phyloP scores from a whole-genome alignment of 768 basidiomycete species.

The Gymnopilus dilepis region DNA sequence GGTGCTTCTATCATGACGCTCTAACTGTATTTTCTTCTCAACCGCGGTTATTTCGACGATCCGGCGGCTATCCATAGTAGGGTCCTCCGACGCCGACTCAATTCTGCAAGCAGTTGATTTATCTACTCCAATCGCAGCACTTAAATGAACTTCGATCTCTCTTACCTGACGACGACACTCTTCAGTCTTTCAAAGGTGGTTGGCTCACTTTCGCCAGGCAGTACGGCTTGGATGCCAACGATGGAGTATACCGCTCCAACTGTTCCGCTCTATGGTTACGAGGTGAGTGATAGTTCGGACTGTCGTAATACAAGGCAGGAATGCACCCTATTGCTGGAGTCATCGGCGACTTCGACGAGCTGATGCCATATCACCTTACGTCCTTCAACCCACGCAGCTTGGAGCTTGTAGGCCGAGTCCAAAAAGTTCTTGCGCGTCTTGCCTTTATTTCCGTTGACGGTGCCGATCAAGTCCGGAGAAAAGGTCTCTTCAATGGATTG shows the following conservation, averaged over 20 bases:
- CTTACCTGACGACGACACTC: conserved; percentile 9
- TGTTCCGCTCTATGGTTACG: conserved; percentile 2
- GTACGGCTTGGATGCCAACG: neutral
- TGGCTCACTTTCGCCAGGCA: neutral
- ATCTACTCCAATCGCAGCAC: neutral
- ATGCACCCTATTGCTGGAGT: conserved; percentile 7
- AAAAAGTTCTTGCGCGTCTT: conserved; percentile 8
- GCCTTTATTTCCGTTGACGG: conserved; percentile 7
- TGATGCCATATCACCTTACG: conserved; percentile 9
- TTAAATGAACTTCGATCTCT: neutral
- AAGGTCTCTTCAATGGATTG: conserved; percentile 6
- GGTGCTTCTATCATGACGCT: neutral
- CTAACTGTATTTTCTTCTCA: conserved; percentile 8
- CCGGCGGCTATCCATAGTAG: conserved; percentile 4
- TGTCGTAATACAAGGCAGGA: neutral
- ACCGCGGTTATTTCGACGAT: conserved; percentile 15
- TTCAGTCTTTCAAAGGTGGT: conserved; percentile 1
- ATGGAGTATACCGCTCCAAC: conserved; percentile 8
- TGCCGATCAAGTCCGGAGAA: conserved; percentile 4
- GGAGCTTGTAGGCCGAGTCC: conserved; percentile 10
- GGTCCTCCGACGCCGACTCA: conserved; percentile 8
- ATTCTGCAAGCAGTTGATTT: neutral
- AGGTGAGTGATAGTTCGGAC: neutral
- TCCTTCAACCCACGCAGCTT: conserved; percentile 2
- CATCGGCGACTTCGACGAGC: conserved; percentile 9